These are phyloP conservation scores for Luffa aegyptiaca DNA, from an alignment of 306 rosid species.

Conservation along the genomic window DNA sequence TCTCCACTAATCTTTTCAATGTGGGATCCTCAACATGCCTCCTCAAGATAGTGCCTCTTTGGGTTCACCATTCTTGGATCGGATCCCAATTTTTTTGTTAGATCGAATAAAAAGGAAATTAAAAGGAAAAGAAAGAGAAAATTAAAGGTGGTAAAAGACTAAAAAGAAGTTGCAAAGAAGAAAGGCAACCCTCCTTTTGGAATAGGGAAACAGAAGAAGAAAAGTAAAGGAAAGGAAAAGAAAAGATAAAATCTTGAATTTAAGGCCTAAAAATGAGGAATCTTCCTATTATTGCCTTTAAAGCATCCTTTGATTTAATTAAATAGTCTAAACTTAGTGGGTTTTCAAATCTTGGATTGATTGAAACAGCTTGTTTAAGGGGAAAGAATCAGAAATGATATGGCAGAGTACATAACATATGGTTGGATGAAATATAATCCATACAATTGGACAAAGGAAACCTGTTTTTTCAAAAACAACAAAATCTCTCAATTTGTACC, in stretches of 20 bases:
- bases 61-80: no score
- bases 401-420: not conserved
- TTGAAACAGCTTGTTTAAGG: not conserved
- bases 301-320: not conserved
- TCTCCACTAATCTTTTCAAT: no score
- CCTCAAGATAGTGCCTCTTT: no score
- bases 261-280: not conserved
- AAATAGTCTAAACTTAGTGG: not conserved
- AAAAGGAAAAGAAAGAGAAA: not conserved
- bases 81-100: no score
- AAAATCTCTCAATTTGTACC: not conserved
- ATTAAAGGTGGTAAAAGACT: not conserved
- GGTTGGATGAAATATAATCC: slow-evolving; percentile 2
- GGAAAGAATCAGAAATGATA: not conserved
- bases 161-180: not conserved
- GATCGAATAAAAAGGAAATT: no score
- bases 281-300: not conserved
- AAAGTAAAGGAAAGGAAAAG: not conserved
- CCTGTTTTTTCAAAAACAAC: slow-evolving; percentile 2
- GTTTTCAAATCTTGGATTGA: slow-evolving; percentile 9
- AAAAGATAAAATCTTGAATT: not conserved
- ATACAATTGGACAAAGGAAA: not conserved
- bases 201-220: not conserved
- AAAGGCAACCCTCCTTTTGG: not conserved
- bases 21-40: no score